Base-by-base conservation (phyloP, 345 rosid species). In the Hirschfeldia incana region DNA sequence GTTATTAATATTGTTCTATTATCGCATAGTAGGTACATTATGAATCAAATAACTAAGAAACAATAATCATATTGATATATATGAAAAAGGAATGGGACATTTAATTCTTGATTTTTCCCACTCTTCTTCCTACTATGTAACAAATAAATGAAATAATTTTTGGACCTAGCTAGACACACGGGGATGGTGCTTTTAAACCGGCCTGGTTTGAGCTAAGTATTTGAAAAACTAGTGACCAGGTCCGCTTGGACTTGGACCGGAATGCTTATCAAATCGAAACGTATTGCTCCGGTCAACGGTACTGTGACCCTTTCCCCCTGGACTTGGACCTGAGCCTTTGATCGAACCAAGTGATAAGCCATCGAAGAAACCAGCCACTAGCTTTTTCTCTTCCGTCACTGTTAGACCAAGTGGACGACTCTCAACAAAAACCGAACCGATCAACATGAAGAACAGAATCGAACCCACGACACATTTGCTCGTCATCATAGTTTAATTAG, bases 271-370 rank as follows among this genome's bases (percentile, higher is more conserved):
- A 59, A 74, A 84, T 27, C 84, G 84, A 2, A 79, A 53, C 8
- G 75, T 69, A 30, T 71, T 57, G 0, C 6, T 27, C 4, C 77
- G 21, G 21, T 82, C 61, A 3, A 65, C 64, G 69, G 26, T 78
- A 69, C 32, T 75, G 78, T 88, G 90, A 26, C 90, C 91, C 4
- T 28, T 6, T 27, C 87, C 55, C n/a, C 55, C 88, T 0, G 89
- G 90, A 73, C 91, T 88, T 0, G 86, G 86, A 76, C 88, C 89
- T 12, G 86, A 80, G 13, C 49, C 51, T 74, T 89, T 87, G 58
- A 87, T 82, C 6, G 85, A 82, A 69, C 87, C 89, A 15, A 87
- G 80, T 2, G 63, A 80, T 65, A 82, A 72, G 46, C 85, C 86
- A 60, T 85, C 84, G 21, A 88, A 77, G 57, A 86, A 79, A 64